These are phyloP conservation scores for Silene coronaria DNA, from an alignment of 179 eudicot species.

Conservation along the genomic window DNA sequence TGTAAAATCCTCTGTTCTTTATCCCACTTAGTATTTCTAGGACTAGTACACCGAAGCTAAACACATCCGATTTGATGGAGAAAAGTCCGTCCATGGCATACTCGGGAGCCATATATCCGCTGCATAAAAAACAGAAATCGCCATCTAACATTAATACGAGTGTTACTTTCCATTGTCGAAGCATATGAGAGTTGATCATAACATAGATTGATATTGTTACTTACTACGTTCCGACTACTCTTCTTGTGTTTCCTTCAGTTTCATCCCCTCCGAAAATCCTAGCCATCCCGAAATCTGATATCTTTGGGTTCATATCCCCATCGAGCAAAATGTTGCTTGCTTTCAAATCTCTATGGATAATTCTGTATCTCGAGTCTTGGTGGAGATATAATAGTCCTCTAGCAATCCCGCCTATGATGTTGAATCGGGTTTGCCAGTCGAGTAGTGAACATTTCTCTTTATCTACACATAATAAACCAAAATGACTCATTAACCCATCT, in stretches of 20 bases:
- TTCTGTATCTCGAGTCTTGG: conserved; percentile 42
- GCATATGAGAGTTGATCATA: not conserved
- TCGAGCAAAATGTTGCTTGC: conserved; percentile 44
- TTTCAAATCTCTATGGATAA: conserved; percentile 41
- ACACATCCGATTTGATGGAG: conserved; percentile 36
- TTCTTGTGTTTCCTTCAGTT: conserved; percentile 39
- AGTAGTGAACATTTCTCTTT: conserved; percentile 27
- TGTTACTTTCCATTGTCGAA: too few species aligned
- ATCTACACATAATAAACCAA: conserved; percentile 18
- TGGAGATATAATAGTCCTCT: conserved; percentile 45
- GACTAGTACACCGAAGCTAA: conserved; percentile 36
- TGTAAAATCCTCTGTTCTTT: conserved; percentile 36
- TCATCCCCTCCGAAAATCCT: conserved; percentile 45
- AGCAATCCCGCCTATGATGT: conserved; percentile 42
- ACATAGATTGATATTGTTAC: not conserved
- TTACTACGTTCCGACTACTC: conserved; percentile 45
- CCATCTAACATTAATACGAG: not conserved
- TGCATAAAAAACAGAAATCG: not conserved
- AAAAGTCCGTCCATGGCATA: conserved; percentile 37
- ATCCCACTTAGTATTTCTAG: conserved; percentile 34
- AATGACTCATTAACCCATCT: not conserved
- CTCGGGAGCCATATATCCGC: conserved; percentile 41
- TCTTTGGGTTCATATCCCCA: conserved; percentile 39
- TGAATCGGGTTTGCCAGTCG: conserved; percentile 39
- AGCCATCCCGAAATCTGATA: conserved; percentile 49